Evolutionary conservation across 225 moss, liverwort and hornwort genomes (phyloP).

Genomic region (Antitrichia curtipendula): DNA sequence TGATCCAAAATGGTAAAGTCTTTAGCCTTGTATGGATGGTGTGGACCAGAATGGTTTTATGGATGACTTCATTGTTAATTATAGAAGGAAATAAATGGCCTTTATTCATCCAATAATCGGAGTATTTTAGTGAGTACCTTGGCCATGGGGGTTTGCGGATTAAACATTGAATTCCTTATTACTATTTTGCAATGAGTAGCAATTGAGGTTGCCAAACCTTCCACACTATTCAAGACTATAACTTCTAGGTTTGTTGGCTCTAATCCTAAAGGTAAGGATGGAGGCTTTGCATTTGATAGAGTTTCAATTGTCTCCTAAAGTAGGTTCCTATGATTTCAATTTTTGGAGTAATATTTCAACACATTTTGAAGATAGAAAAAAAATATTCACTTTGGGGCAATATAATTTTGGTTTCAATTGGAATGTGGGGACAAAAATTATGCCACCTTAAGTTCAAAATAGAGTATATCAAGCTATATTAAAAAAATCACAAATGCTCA

Average conservation of each 20-base stretch:
- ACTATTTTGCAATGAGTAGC: neutral
- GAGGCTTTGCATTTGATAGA: neutral
- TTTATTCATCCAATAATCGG: no score
- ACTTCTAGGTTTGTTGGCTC: no score
- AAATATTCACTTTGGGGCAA: rapidly evolving
- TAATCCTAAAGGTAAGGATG: no score
- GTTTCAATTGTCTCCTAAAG: rapidly evolving
- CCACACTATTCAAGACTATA: neutral
- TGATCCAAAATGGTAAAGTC: neutral
- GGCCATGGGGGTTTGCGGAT: no score
- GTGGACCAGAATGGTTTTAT: no score
- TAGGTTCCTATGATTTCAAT: neutral
- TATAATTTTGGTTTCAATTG: neutral
- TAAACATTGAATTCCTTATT: neutral
- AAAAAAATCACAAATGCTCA: neutral
- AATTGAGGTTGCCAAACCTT: neutral
- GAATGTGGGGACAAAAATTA: rapidly evolving
- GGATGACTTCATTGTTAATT: no score
- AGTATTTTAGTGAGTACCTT: no score
- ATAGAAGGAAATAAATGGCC: no score
- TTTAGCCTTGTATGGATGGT: no score
- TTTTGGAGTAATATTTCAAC: no score
- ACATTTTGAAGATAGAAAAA: neutral
- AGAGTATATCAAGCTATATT: neutral
- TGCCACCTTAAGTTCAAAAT: neutral